phyloP scores from a whole-genome alignment of 257 asterid genomes.

The Solanum corneliomulleri region DNA sequence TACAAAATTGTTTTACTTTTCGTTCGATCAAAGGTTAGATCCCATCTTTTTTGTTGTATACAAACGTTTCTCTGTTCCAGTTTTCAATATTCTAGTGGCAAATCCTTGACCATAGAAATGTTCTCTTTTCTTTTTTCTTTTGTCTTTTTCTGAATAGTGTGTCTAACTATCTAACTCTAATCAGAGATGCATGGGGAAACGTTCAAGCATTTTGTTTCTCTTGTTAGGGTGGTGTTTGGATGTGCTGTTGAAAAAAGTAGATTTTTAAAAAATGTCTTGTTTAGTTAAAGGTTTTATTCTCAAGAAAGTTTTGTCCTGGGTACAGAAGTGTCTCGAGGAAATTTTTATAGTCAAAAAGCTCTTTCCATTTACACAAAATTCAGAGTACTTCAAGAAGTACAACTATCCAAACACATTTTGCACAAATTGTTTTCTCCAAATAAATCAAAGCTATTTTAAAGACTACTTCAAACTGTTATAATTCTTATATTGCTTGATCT shows the following conservation, averaged over 20 bases:
- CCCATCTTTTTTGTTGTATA: not conserved
- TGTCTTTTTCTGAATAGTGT: not conserved
- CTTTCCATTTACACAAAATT: not conserved
- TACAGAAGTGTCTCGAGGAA: not conserved
- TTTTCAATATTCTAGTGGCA: not conserved
- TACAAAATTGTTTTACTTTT: constrained; percentile 28
- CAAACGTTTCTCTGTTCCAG: not conserved
- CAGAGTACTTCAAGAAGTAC: not conserved
- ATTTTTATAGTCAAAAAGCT: not conserved
- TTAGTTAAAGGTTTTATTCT: not conserved
- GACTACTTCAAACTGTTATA: not conserved
- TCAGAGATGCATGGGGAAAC: not conserved
- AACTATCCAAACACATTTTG: not conserved
- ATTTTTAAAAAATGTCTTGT: not conserved
- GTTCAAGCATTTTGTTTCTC: not conserved
- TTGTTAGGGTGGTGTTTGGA: not conserved
- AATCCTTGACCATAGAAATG: not conserved
- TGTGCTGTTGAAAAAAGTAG: not conserved
- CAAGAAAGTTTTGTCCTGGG: not conserved
- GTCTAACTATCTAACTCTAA: not conserved
- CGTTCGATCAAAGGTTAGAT: constrained; percentile 34
- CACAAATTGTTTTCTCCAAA: not conserved
- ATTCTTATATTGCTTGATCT: not conserved
- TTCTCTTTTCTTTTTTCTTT: not conserved
- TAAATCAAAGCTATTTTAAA: not conserved